phyloP scores from a whole-genome alignment of 345 rosid species.

The Corymbia maculata region DNA sequence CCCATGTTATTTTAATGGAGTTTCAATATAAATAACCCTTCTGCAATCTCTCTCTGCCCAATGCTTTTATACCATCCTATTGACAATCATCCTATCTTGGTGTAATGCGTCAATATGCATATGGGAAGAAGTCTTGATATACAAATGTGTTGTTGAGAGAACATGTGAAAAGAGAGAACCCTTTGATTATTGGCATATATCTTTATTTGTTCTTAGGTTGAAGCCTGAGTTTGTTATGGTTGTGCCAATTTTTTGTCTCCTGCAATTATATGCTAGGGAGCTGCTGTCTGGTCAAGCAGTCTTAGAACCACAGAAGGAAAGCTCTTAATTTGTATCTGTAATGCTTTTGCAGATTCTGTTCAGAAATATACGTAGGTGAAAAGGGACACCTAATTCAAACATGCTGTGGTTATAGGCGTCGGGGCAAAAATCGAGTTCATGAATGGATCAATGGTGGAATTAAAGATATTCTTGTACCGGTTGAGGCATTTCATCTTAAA shows the following conservation, averaged over 20 bases:
- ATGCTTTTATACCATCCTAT: background rate
- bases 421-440: conserved; percentile 54
- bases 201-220: background rate
- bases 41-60: background rate
- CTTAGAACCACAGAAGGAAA: background rate
- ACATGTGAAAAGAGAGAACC: background rate
- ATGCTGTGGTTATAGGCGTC: conserved; percentile 56
- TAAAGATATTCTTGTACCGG: conserved; percentile 58
- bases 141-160: background rate
- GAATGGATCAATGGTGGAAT: conserved; percentile 74
- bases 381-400: conserved; percentile 79
- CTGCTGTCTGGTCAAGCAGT: background rate
- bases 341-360: conserved; percentile 54
- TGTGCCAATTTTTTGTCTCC: background rate
- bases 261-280: background rate
- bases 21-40: background rate
- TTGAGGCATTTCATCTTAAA: conserved; percentile 53
- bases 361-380: conserved; percentile 76
- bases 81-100: background rate
- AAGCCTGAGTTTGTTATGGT: background rate
- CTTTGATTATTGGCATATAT: background rate
- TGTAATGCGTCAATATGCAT: background rate
- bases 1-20: background rate
- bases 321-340: background rate
- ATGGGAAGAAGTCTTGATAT: background rate